phyloP scores from a whole-genome alignment of 805 yeast genomes.

The Candida tibetensis region DNA sequence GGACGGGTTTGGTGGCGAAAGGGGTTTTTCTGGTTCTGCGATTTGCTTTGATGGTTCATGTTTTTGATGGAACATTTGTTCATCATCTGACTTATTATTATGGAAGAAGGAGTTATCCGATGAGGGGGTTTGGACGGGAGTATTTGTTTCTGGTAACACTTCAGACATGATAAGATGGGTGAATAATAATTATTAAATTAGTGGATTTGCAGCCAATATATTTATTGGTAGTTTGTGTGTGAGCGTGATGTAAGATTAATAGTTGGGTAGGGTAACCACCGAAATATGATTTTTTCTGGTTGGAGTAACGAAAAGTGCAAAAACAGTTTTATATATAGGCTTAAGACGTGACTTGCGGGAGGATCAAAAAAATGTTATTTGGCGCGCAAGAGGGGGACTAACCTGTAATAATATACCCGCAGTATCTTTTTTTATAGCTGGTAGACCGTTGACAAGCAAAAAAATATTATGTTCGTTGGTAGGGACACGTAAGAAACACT shows the following conservation, averaged over 20 bases:
- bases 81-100: slow-evolving; percentile 19
- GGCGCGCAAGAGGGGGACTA: slow-evolving; percentile 1
- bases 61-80: slow-evolving; percentile 6
- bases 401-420: neutral
- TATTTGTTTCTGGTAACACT: slow-evolving; percentile 30
- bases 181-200: neutral
- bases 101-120: slow-evolving; percentile 23
- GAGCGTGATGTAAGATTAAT: too few relatives aligned
- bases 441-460: neutral
- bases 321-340: slow-evolving; percentile 6
- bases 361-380: neutral
- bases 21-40: slow-evolving; percentile 33
- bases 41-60: slow-evolving; percentile 4
- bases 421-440: neutral
- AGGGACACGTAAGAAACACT: neutral
- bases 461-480: neutral
- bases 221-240: neutral
- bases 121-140: slow-evolving; percentile 41
- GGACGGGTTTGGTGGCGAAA: slow-evolving; percentile 45
- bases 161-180: slow-evolving; percentile 23
- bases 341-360: neutral
- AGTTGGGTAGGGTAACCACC: slow-evolving; percentile 1
- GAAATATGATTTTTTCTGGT: neutral
- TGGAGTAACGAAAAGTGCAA: slow-evolving; percentile 5
- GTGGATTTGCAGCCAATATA: neutral